These are phyloP conservation scores for Candida arabinofermentans DNA, from an alignment of 805 yeast genomes.

Conservation along the genomic window DNA sequence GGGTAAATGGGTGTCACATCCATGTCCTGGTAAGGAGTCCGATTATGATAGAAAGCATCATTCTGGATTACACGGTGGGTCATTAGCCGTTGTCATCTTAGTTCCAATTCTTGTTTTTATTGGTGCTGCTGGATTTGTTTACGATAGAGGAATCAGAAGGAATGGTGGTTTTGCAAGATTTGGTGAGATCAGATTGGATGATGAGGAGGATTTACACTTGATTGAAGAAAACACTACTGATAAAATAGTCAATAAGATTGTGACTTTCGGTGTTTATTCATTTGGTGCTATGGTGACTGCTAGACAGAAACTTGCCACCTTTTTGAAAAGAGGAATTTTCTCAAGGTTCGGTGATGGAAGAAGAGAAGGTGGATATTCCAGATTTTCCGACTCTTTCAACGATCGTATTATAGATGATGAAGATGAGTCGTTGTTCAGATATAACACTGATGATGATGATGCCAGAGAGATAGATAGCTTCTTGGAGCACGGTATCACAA, in stretches of 20 bases:
- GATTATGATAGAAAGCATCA: slow-evolving; percentile 50
- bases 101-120: slow-evolving; percentile 54
- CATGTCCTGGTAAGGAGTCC: slow-evolving; percentile 86
- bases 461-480: slow-evolving; percentile 45
- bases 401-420: slow-evolving; percentile 31
- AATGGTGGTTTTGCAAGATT: slow-evolving; percentile 73
- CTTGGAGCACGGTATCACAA: slow-evolving; percentile 26
- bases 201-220: slow-evolving; percentile 48
- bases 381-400: slow-evolving; percentile 25
- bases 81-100: slow-evolving; percentile 48
- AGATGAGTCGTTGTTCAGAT: slow-evolving; percentile 31
- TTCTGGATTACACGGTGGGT: slow-evolving; percentile 51
- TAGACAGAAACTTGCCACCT: slow-evolving; percentile 11
- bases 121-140: slow-evolving; percentile 62
- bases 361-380: slow-evolving; percentile 10
- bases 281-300: slow-evolving; percentile 15
- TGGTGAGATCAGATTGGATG: slow-evolving; percentile 85
- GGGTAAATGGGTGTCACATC: slow-evolving; percentile 57
- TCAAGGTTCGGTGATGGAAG: slow-evolving; percentile 21
- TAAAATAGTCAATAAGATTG: slow-evolving; percentile 52
- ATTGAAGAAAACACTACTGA: slow-evolving; percentile 64
- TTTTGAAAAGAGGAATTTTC: slow-evolving; percentile 23
- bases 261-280: slow-evolving; percentile 49
- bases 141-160: slow-evolving; percentile 74
- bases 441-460: slow-evolving; percentile 39